Evolutionary conservation across 805 yeast genomes (phyloP), one percentile per base, ranked within the genome.

Genomic region (Ogataea angusta): DNA sequence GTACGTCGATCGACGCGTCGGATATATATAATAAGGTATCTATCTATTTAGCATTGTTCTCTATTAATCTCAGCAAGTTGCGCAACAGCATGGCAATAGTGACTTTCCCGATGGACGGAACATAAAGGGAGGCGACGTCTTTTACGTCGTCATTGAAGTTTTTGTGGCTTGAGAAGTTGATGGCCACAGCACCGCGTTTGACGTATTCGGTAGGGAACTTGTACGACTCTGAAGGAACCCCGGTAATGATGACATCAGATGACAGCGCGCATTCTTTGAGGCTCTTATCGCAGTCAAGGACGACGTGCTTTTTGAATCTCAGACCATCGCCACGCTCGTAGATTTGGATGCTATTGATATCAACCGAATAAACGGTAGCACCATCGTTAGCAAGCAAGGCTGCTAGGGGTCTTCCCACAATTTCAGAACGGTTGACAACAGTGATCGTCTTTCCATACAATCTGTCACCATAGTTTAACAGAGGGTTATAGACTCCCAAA

Each of bases 361-460:
- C 98, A 2, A 81, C 91, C 1, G 98, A 90, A 62, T 85, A 93
- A 2, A 93, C 98, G 1, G 82, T 83, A 16, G 99, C 99, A 47
- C 99, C 99, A 59, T 93, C 99, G 57, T 93, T 93, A 14, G 99
- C 98, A 48, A 93, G 69, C 26, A 93, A 65, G 0, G 99, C 98
- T 24, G 98, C 98, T 45, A 93, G 69, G 1, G 99, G 99, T 53
- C 99, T 78, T 10, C 99, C 99, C 16, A 93, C 99, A 56, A 93
- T 91, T 65, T 93, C 99, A 10, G 95, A 85, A 57, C 99, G 74
- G 66, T 93, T 93, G 38, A 93, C 90, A 32, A 93, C 81, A 35
- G 95, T 81, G 41, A 91, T 74, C 37, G 93, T 91, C 65, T 89
- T 90, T 32, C 99, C 99, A 55, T 87, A 93, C 16, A 93, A 71